Evolutionary conservation across 345 rosid species (phyloP), one percentile per base, ranked within the genome.

Genomic region (Lepidium aucheri): DNA sequence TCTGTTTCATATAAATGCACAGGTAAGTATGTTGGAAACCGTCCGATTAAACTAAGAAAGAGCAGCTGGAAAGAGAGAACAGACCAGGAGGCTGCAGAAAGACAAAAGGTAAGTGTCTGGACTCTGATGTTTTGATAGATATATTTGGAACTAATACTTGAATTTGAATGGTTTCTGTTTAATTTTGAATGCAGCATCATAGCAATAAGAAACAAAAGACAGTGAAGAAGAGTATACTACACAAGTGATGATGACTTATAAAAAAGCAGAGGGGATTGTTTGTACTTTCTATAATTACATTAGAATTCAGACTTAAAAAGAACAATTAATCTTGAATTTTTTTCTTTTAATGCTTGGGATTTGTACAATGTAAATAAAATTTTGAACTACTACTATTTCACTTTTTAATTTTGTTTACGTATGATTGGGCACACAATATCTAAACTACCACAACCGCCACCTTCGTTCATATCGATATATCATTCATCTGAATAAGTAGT

Each of bases 21-120:
- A 94, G 99, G 99, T 41, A 94, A 94, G 71, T 94, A 94, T 73
- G 99, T 94, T 10, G 99, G 99, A 51, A 94, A 94, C 70, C 80
- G 26, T 20, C 2, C 22, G 22, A 20, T 20, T 1, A 20, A 20
- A 20, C 22, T 20, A 20, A 2, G 22, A 20, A 20, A 20, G 2
- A 20, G 22, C 22, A 20, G 22, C 22, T 20, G 22, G 22, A 20
- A 20, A 20, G 1, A 20, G 22, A 20, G 22, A 20, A 20, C 22
- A 20, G 1, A 20, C 2, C 22, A 20, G 2, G 22, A 20, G 22
- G 22, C 2, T 20, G 22, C 1, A 20, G 22, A 20, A 20, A 20
- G 22, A 65, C 9, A 13, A 30, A 94, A 85, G 90, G 99, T 79
- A 71, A 64, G 35, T 40, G 9, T 8, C 13, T 4, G n/a, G n/a